Conservation (phyloP, 257 asterid species). For the Solanum bukasovii region DNA sequence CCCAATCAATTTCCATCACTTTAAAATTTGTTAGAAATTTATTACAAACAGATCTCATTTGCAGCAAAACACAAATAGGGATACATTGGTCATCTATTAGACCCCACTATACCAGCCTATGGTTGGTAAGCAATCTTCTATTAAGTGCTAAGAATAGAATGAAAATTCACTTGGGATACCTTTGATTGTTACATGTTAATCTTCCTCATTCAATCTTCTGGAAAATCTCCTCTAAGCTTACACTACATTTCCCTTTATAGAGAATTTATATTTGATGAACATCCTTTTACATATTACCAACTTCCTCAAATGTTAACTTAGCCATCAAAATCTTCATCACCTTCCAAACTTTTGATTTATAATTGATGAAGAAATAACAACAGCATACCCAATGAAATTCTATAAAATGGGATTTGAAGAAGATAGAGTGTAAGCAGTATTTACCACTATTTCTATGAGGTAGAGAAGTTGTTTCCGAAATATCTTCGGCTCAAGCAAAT, state of each 20-base stretch:
- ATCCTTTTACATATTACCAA: neutral
- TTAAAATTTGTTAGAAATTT: neutral
- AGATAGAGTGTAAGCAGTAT: neutral
- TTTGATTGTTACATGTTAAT: neutral
- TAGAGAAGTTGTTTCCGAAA: too few species aligned
- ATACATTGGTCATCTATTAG: neutral
- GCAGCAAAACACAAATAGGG: neutral
- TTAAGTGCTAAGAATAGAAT: neutral
- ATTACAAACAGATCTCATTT: neutral
- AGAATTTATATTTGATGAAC: neutral
- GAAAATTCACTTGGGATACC: neutral
- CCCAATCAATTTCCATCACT: neutral
- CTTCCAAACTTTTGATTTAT: neutral
- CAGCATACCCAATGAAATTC: accelerated
- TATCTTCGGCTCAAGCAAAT: neutral
- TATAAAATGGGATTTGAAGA: neutral
- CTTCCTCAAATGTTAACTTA: neutral
- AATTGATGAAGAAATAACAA: neutral
- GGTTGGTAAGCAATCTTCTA: neutral
- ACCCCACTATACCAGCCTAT: neutral
- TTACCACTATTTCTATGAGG: neutral
- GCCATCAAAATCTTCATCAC: neutral
- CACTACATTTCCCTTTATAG: neutral
- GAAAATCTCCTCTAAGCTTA: neutral
- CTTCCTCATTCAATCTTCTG: neutral